phyloP scores from a whole-genome alignment of 495 filamentous ascomycete genomes.

The Parmelia sp. region DNA sequence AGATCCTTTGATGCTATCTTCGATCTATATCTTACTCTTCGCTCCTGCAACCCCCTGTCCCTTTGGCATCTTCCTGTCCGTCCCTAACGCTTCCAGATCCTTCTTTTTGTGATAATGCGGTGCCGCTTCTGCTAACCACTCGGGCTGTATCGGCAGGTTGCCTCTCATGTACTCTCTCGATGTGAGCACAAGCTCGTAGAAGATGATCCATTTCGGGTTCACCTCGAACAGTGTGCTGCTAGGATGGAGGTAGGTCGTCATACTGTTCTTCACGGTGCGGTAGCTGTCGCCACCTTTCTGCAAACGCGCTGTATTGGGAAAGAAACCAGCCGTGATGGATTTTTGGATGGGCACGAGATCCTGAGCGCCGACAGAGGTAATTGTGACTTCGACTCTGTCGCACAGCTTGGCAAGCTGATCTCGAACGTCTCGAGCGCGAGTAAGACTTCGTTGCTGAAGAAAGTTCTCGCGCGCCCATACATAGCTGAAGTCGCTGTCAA shows the following conservation, averaged over 20 bases:
- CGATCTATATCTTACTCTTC: constrained; percentile 39
- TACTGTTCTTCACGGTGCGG: constrained; percentile 87
- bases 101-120: constrained; percentile 95
- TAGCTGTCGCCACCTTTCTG: constrained; percentile 84
- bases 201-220: constrained; percentile 85
- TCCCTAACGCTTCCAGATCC: constrained; percentile 73
- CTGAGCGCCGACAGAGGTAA: constrained; percentile 59
- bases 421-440: constrained; percentile 82
- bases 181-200: constrained; percentile 87
- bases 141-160: constrained; percentile 73
- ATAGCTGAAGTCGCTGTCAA: constrained; percentile 81
- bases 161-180: constrained; percentile 92
- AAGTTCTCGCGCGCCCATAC: constrained; percentile 94
- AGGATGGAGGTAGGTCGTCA: constrained; percentile 86
- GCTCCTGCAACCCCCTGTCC: constrained; percentile 48
- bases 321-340: constrained; percentile 86
- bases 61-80: constrained; percentile 73
- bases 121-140: constrained; percentile 86
- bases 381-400: constrained; percentile 79
- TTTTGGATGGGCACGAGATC: constrained; percentile 77
- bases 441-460: constrained; percentile 79
- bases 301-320: constrained; percentile 84
- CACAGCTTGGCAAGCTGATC: constrained; percentile 94
- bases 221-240: constrained; percentile 72
- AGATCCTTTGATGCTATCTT: neutral